These are phyloP conservation scores for Moricandia moricandioides DNA, from an alignment of 345 rosid genomes.

Conservation along the genomic window DNA sequence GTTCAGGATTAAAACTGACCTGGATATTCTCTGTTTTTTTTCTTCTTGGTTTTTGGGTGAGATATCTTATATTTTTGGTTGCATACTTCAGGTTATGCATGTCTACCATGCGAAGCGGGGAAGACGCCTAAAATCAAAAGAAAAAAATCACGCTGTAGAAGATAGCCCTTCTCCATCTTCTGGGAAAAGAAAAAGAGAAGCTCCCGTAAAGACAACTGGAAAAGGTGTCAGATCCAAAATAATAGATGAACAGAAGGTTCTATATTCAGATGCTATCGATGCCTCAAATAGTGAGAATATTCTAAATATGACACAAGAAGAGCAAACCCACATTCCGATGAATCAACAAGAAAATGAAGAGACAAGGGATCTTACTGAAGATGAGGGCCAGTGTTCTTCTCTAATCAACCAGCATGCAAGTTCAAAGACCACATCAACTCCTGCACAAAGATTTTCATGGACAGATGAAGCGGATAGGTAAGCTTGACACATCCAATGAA, in stretches of 20 bases:
- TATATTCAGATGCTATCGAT: slow-evolving; percentile 21
- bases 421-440: slow-evolving; percentile 49
- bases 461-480: slow-evolving; percentile 92
- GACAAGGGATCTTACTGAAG: slow-evolving; percentile 39
- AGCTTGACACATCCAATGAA: slow-evolving; percentile 17
- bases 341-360: slow-evolving; percentile 37
- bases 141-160: slow-evolving; percentile 33
- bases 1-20: slow-evolving; percentile 17
- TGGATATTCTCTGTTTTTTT: not conserved
- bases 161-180: slow-evolving; percentile 39
- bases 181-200: slow-evolving; percentile 57
- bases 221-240: slow-evolving; percentile 39
- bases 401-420: slow-evolving; percentile 40
- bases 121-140: slow-evolving; percentile 40
- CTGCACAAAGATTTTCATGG: slow-evolving; percentile 67
- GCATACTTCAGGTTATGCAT: slow-evolving; percentile 68
- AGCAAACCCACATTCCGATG: slow-evolving; percentile 33
- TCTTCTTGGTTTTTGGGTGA: not conserved
- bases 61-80: slow-evolving; percentile 23
- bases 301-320: slow-evolving; percentile 36
- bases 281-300: slow-evolving; percentile 29
- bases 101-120: slow-evolving; percentile 63
- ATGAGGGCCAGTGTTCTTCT: slow-evolving; percentile 49
- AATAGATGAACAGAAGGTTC: slow-evolving; percentile 21
- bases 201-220: slow-evolving; percentile 38